phyloP scores from a whole-genome alignment of 768 basidiomycete genomes.

The Trametes cingulata region DNA sequence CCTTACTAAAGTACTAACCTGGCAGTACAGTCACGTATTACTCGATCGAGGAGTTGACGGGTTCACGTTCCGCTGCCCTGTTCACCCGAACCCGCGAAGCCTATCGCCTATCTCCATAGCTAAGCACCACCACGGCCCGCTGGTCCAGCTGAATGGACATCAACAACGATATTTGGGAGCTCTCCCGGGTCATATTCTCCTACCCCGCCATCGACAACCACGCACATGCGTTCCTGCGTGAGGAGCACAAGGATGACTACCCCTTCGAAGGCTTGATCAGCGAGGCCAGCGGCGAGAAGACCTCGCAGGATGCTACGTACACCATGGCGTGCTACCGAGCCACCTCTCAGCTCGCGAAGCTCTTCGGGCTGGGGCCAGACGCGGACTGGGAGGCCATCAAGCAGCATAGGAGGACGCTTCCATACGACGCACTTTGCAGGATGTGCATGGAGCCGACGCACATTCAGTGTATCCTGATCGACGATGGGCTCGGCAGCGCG shows the following conservation, averaged over 20 bases:
- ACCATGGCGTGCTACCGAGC: conserved; percentile 65
- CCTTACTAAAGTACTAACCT: too few relatives aligned
- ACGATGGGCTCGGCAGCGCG: conserved; percentile 63
- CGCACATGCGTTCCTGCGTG: conserved; percentile 67
- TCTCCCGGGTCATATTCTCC: conserved; percentile 16
- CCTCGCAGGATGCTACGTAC: conserved; percentile 52
- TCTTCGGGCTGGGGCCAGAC: conserved; percentile 43
- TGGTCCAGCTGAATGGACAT: conserved; percentile 5
- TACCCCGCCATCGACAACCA: conserved; percentile 78
- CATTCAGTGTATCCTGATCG: conserved; percentile 72
- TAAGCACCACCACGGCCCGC: not conserved
- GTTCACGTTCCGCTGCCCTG: too few relatives aligned
- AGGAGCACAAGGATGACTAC: conserved; percentile 43
- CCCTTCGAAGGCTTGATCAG: conserved; percentile 67
- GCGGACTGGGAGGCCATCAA: conserved; percentile 65
- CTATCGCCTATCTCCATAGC: not conserved
- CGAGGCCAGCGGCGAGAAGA: conserved; percentile 54
- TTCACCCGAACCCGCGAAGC: too few relatives aligned
- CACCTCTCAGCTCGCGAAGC: conserved; percentile 49
- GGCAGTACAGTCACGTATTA: too few relatives aligned
- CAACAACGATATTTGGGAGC: conserved; percentile 17
- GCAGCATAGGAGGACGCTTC: conserved; percentile 39
- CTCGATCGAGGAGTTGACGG: too few relatives aligned
- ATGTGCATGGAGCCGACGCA: conserved; percentile 52
- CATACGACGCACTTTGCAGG: conserved; percentile 60